These are phyloP conservation scores for Plectosphaerella cucumerina DNA, from an alignment of 2,329 filamentous ascomycete species.

Conservation along the genomic window DNA sequence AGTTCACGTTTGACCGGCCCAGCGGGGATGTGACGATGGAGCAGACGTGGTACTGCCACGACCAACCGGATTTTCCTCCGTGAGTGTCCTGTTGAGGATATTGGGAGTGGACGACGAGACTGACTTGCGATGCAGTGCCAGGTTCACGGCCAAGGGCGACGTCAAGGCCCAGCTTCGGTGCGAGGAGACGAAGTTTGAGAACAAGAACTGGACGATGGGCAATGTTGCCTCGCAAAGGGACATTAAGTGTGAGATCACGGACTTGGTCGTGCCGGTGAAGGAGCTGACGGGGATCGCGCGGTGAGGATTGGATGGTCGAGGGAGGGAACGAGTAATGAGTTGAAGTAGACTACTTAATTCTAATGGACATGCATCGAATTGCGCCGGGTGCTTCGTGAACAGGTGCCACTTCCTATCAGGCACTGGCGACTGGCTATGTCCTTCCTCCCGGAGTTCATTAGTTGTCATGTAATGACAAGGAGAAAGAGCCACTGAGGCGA, in stretches of 20 bases:
- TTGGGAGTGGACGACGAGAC: neutral
- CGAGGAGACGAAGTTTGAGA: conserved; percentile 20
- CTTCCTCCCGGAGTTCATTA: too few species aligned
- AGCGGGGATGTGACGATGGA: conserved; percentile 33
- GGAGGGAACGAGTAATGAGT: too few species aligned
- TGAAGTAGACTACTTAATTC: too few species aligned
- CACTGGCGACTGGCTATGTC: too few species aligned
- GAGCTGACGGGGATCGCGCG: conserved; percentile 18
- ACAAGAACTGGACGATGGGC: conserved; percentile 24
- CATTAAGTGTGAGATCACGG: conserved; percentile 21
- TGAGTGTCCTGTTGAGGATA: conserved; percentile 1
- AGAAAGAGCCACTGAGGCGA: too few species aligned
- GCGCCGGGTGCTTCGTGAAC: too few species aligned
- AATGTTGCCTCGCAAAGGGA: conserved; percentile 24
- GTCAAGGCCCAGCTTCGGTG: conserved; percentile 22
- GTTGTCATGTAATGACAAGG: too few species aligned
- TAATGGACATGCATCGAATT: too few species aligned
- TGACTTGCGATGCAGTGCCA: conserved; percentile 10
- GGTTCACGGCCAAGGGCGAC: conserved; percentile 22
- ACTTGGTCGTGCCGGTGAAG: conserved; percentile 18
- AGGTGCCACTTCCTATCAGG: too few species aligned
- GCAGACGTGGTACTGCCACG: conserved; percentile 45
- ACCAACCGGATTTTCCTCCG: conserved; percentile 23
- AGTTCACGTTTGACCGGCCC: conserved; percentile 38
- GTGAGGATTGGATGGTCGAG: too few species aligned